Evolutionary conservation across 768 basidiomycete species (phyloP).

Genomic region (Flagelloscypha sp.): DNA sequence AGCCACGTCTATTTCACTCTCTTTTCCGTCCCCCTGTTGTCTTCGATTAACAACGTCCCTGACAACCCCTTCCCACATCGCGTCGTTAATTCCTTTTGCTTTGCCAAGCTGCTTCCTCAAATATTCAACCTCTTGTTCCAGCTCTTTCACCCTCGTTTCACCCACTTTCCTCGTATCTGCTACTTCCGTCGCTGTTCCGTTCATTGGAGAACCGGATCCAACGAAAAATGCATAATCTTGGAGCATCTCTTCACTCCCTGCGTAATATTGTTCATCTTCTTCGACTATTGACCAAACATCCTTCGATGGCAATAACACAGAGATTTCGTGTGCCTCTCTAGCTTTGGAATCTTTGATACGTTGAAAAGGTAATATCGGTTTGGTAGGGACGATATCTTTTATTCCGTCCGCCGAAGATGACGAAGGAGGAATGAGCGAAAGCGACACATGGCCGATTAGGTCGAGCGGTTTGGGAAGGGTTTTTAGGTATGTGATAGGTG

Average conservation of each 20-base stretch:
- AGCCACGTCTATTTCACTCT: slow-evolving; percentile 12
- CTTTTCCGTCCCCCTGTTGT: slow-evolving; percentile 26
- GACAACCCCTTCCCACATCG: slow-evolving; percentile 87
- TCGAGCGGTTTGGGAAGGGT: slow-evolving; percentile 85
- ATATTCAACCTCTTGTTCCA: slow-evolving; percentile 63
- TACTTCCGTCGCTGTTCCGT: no score
- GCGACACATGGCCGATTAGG: slow-evolving; percentile 70
- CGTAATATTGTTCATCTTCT: slow-evolving; percentile 32
- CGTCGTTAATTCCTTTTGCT: slow-evolving; percentile 88
- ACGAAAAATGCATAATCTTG: slow-evolving; percentile 64
- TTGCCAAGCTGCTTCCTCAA: slow-evolving; percentile 66
- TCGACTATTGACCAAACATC: no score
- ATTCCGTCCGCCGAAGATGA: slow-evolving; percentile 26
- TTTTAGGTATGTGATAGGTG: slow-evolving; percentile 61
- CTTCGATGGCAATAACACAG: slow-evolving; percentile 48
- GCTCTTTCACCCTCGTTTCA: slow-evolving; percentile 53
- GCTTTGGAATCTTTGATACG: slow-evolving; percentile 59
- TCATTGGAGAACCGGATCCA: no score
- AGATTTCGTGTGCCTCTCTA: slow-evolving; percentile 63
- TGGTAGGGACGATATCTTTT: slow-evolving; percentile 57
- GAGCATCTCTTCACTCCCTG: slow-evolving; percentile 47
- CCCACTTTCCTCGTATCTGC: no score
- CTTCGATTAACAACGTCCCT: slow-evolving; percentile 49
- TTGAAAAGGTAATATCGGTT: slow-evolving; percentile 63
- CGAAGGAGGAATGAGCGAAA: slow-evolving; percentile 36